These are phyloP conservation scores for Pseudogymnoascus sp. DNA, from an alignment of 2,329 filamentous ascomycete genomes.

Conservation along the genomic window DNA sequence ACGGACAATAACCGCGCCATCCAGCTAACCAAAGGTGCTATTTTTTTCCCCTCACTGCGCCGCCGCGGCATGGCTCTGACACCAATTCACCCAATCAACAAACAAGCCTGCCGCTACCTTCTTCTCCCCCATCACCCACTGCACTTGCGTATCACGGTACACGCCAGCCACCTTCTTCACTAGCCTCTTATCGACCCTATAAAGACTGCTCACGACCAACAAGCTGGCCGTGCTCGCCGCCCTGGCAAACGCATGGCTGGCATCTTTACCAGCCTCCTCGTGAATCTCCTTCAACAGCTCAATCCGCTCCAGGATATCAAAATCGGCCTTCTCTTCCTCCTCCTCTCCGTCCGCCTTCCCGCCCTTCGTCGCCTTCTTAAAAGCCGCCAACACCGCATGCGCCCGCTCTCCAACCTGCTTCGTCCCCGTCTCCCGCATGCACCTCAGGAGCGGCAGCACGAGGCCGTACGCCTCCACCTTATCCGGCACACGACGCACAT, in stretches of 20 bases:
- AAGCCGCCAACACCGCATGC: slow-evolving; percentile 60
- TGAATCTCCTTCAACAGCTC: slow-evolving; percentile 59
- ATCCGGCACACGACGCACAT: slow-evolving; percentile 67
- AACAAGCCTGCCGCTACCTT: slow-evolving; percentile 59
- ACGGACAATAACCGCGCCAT: neutral
- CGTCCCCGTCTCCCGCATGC: slow-evolving; percentile 66
- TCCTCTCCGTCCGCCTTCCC: slow-evolving; percentile 38
- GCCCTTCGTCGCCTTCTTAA: slow-evolving; percentile 57
- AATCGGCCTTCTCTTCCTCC: slow-evolving; percentile 20
- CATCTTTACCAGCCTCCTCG: slow-evolving; percentile 51
- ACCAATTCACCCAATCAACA: slow-evolving; percentile 68
- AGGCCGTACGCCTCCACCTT: slow-evolving; percentile 59
- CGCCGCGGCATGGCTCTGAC: slow-evolving; percentile 37
- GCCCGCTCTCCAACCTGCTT: slow-evolving; percentile 69
- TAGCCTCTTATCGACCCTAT: slow-evolving; percentile 43
- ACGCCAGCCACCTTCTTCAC: slow-evolving; percentile 49
- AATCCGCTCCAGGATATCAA: slow-evolving; percentile 28
- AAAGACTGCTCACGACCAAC: slow-evolving; percentile 54
- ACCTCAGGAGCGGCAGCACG: slow-evolving; percentile 65
- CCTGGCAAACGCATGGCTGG: slow-evolving; percentile 61
- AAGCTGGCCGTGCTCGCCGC: slow-evolving; percentile 67
- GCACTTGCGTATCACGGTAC: slow-evolving; percentile 54
- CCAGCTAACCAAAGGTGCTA: neutral
- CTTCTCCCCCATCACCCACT: slow-evolving; percentile 48
- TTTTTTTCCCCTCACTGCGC: neutral